A percentile compares a stretch with the other conserved stretches of the same genome.
Conservation (phyloP, 2,329 filamentous ascomycete genomes). For the Ophiostoma himal-ulmi region DNA sequence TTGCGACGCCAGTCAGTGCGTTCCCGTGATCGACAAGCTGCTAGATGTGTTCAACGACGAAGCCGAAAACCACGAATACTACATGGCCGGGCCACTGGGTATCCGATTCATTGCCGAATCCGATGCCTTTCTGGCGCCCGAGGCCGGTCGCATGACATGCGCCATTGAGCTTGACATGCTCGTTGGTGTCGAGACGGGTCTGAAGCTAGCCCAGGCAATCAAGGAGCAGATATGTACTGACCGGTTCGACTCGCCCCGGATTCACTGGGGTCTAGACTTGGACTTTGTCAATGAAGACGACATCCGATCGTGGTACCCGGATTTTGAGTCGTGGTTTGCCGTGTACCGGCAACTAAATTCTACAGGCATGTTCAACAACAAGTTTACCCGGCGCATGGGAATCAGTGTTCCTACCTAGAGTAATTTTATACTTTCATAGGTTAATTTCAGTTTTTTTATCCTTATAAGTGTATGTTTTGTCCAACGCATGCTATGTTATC, state of each 20-base stretch:
- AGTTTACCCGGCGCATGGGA: conserved; percentile 28
- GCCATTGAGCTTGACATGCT: conserved; percentile 30
- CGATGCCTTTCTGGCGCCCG: conserved; percentile 28
- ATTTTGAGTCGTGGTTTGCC: conserved; percentile 26
- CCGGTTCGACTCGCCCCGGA: conserved; percentile 21
- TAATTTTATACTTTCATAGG: not conserved
- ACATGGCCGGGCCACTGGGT: conserved; percentile 29
- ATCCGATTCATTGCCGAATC: conserved; percentile 27
- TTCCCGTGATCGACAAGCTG: conserved; percentile 26
- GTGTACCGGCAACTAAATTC: conserved; percentile 27
- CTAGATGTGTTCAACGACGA: conserved; percentile 26
- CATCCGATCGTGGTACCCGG: conserved; percentile 28
- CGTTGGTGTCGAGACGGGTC: conserved; percentile 25
- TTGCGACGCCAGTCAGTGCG: conserved; percentile 26
- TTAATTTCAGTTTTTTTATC: no score
- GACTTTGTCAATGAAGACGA: conserved; percentile 27
- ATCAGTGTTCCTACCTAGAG: conserved; percentile 21
- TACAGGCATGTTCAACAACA: conserved; percentile 31
- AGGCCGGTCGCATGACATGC: conserved; percentile 28
- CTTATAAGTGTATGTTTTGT: no score
- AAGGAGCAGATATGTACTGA: conserved; percentile 26
- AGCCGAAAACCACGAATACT: conserved; percentile 26
- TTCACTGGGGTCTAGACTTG: conserved; percentile 30
- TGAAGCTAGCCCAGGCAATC: conserved; percentile 25
- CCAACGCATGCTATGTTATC: no score